phyloP scores from a whole-genome alignment of 495 filamentous ascomycete species.

The Daldinia childiae region DNA sequence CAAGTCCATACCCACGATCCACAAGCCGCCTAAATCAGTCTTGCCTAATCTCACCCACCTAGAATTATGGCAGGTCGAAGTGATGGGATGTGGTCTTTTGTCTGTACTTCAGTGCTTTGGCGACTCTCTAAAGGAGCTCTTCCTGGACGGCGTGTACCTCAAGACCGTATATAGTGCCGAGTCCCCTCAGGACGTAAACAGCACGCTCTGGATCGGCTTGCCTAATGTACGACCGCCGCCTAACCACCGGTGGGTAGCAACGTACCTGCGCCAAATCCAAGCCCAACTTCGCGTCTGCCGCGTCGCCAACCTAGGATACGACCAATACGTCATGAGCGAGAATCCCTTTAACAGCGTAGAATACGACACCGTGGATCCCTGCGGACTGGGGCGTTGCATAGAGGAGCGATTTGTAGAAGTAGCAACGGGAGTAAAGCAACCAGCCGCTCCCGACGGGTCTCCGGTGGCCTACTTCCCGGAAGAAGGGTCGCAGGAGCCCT shows the following conservation, averaged over 20 bases:
- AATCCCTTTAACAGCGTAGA: not conserved
- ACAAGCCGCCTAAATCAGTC: constrained; percentile 24
- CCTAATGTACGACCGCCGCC: constrained; percentile 33
- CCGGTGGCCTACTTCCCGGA: constrained; percentile 31
- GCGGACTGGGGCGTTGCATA: constrained; percentile 29
- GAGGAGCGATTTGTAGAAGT: constrained; percentile 45
- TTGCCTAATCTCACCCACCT: constrained; percentile 37
- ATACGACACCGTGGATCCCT: constrained; percentile 40
- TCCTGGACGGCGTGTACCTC: constrained; percentile 39
- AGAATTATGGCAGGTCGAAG: constrained; percentile 41
- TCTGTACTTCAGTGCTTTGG: constrained; percentile 23
- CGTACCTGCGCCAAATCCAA: constrained; percentile 28
- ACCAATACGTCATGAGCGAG: constrained; percentile 24
- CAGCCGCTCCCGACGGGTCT: constrained; percentile 8
- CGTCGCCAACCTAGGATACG: constrained; percentile 38
- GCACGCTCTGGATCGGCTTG: constrained; percentile 43
- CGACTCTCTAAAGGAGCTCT: constrained; percentile 39
- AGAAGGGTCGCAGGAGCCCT: constrained; percentile 28
- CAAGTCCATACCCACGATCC: constrained; percentile 27
- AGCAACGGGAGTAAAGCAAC: constrained; percentile 33
- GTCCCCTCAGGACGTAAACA: constrained; percentile 15
- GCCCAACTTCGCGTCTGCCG: constrained; percentile 37
- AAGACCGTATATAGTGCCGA: constrained; percentile 31
- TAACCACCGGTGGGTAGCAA: constrained; percentile 39
- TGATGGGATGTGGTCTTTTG: constrained; percentile 24